These are phyloP conservation scores for Keithomyces neogunnii DNA, from an alignment of 2,329 filamentous ascomycete genomes.

Conservation along the genomic window DNA sequence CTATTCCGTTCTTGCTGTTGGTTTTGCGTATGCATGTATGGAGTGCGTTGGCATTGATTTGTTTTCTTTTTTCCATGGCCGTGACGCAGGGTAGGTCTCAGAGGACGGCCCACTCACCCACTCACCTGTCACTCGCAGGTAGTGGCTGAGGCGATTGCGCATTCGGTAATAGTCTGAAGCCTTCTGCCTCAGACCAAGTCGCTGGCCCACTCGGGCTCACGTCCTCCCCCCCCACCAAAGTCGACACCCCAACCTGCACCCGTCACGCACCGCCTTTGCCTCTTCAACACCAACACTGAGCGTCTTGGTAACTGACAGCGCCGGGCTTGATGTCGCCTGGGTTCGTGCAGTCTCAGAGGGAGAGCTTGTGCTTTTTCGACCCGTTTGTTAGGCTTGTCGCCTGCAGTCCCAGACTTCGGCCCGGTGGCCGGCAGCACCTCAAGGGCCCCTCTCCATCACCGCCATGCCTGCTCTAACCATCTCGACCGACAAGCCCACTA, in stretches of 20 bases:
- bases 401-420: not conserved
- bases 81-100: no score
- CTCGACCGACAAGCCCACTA: constrained; percentile 17
- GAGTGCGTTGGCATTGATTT: no score
- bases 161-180: no score
- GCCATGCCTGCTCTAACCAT: constrained; percentile 25
- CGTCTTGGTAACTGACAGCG: not conserved
- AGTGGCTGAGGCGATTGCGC: no score
- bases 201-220: no score
- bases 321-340: not conserved
- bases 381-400: no score
- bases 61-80: no score
- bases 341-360: not conserved
- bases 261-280: not conserved
- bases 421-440: not conserved
- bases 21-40: no score
- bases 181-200: no score
- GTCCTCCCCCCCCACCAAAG: not conserved
- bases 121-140: no score
- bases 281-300: not conserved
- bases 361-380: not conserved
- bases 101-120: no score
- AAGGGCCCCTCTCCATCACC: not conserved
- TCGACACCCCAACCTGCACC: not conserved
- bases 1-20: no score